These are phyloP conservation scores for Clavispora santaluciae DNA, from an alignment of 805 yeast genomes.

Conservation along the genomic window DNA sequence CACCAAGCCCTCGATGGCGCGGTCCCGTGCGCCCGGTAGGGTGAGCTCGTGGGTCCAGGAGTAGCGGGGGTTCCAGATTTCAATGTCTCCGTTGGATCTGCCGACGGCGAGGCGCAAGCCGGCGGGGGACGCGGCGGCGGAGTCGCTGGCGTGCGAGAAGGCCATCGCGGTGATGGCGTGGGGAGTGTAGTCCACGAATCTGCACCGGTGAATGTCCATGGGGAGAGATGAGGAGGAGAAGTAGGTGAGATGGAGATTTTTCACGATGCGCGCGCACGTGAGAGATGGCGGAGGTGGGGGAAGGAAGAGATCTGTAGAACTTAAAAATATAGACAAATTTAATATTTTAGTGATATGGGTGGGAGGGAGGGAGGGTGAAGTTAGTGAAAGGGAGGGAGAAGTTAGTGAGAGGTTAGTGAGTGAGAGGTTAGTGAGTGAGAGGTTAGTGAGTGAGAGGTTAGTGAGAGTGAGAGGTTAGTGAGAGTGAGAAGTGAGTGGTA, in stretches of 20 bases:
- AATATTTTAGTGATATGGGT: no score
- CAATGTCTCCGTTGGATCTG: conserved; percentile 90
- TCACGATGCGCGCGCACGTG: conserved; percentile 14
- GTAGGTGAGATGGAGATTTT: conserved; percentile 6
- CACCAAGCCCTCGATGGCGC: conserved; percentile 83
- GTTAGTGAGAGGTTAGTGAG: no score
- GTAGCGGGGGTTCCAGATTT: conserved; percentile 85
- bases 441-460: no score
- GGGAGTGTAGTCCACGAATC: conserved; percentile 86
- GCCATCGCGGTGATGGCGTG: conserved; percentile 77
- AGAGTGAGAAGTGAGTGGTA: no score
- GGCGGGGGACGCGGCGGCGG: conserved; percentile 33
- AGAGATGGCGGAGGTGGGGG: conserved; percentile 4
- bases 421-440: no score
- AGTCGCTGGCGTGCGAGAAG: conserved; percentile 51
- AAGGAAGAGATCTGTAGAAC: no score
- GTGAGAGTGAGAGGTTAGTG: no score
- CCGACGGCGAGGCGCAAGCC: conserved; percentile 84
- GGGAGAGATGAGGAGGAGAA: background rate
- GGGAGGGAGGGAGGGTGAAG: no score
- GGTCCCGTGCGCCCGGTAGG: conserved; percentile 73
- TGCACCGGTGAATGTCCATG: conserved; percentile 83
- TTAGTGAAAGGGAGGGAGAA: no score
- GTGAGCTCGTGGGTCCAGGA: conserved; percentile 75
- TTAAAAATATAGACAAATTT: no score